These are phyloP conservation scores for Exophiala lecanii-corni DNA, from an alignment of 2,329 filamentous ascomycete species.

Conservation along the genomic window DNA sequence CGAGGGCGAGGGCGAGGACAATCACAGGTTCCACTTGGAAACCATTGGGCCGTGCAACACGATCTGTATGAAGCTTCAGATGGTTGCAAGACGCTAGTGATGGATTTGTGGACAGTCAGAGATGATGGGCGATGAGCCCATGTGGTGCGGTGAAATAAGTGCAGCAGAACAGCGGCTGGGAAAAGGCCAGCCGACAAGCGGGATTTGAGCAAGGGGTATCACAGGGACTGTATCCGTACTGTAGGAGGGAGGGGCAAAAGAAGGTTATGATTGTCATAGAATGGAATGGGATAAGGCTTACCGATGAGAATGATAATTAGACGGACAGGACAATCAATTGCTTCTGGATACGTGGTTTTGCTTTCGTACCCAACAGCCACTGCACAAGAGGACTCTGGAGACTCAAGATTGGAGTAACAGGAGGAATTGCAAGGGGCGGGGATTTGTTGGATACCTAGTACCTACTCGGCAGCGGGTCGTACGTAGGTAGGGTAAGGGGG, in stretches of 20 bases:
- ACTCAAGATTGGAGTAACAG: constrained; percentile 6
- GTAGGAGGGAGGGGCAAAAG: constrained; percentile 19
- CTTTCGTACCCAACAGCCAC: constrained; percentile 10
- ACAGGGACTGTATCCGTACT: too few species aligned
- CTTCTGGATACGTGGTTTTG: constrained; percentile 21
- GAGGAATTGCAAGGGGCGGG: constrained; percentile 1
- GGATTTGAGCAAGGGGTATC: constrained; percentile 17
- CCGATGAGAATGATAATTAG: constrained; percentile 20
- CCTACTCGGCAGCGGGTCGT: too few species aligned
- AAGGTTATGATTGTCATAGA: constrained; percentile 4
- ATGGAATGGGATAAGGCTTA: constrained; percentile 19
- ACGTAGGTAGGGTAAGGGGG: too few species aligned
- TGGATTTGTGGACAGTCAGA: constrained; percentile 21
- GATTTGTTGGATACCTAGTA: not conserved
- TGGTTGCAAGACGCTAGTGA: constrained; percentile 21
- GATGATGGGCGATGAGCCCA: constrained; percentile 17
- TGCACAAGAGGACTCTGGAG: constrained; percentile 12
- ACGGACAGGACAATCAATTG: constrained; percentile 14
- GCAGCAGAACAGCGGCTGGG: constrained; percentile 18
- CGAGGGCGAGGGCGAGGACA: constrained; percentile 17
- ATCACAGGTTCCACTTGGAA: constrained; percentile 19
- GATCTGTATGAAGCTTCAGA: constrained; percentile 18
- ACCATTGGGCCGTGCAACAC: constrained; percentile 23
- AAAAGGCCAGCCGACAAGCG: constrained; percentile 13
- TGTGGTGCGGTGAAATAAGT: constrained; percentile 19